Evolutionary conservation across 345 rosid species (phyloP).

Genomic region (Rhodamnia argentea): DNA sequence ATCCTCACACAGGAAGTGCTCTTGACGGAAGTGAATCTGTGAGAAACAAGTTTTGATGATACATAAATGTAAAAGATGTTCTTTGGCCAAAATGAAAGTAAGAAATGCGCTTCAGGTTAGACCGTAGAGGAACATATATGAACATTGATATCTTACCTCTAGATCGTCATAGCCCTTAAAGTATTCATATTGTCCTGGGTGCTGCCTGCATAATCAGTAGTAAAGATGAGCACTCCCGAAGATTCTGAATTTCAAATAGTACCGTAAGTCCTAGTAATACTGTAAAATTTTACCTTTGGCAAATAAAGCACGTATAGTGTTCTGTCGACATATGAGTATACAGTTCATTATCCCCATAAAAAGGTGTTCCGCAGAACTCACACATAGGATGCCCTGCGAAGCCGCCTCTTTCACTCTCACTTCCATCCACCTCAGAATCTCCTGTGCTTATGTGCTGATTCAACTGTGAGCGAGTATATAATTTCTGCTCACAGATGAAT

Average conservation of each 20-base stretch:
- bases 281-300: conserved; percentile 54
- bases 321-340: conserved; percentile 88
- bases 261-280: not conserved
- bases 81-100: not conserved
- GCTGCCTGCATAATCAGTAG: conserved; percentile 48
- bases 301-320: conserved; percentile 86
- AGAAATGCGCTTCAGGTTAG: not conserved
- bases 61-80: not conserved
- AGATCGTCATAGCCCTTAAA: conserved; percentile 86
- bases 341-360: conserved; percentile 91
- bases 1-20: conserved; percentile 92
- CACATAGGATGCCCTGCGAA: conserved; percentile 90
- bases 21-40: conserved; percentile 85
- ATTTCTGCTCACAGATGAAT: conserved; percentile 87
- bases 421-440: conserved; percentile 93
- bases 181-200: conserved; percentile 83
- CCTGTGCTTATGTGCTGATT: conserved; percentile 82
- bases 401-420: conserved; percentile 95
- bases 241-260: not conserved
- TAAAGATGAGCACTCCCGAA: not conserved
- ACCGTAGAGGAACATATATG: not conserved
- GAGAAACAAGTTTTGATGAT: conserved; percentile 1
- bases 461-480: conserved; percentile 71
- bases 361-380: conserved; percentile 79
- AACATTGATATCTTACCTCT: conserved; percentile 37